Evolutionary conservation across 2,329 filamentous ascomycete species (phyloP).

Genomic region (Cryphonectria carpinicola): DNA sequence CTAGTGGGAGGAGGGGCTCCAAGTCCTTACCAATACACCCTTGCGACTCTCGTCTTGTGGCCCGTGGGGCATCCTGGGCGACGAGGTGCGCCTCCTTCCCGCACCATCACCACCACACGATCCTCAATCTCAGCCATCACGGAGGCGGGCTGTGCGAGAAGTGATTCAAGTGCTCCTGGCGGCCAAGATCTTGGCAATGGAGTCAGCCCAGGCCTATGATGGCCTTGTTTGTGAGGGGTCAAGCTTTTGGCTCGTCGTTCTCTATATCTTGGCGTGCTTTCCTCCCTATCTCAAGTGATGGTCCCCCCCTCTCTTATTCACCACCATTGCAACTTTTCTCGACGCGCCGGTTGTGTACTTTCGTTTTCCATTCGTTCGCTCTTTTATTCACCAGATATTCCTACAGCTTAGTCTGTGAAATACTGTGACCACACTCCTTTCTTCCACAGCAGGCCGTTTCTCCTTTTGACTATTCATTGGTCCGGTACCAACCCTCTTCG

Average conservation of each 20-base stretch:
- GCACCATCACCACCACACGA: conserved; percentile 17
- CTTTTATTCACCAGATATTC: conserved; percentile 20
- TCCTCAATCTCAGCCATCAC: conserved; percentile 12
- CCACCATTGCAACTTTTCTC: conserved; percentile 19
- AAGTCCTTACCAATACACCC: conserved; percentile 4
- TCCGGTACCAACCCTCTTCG: conserved; percentile 27
- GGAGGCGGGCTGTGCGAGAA: not conserved
- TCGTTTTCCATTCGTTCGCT: conserved; percentile 21
- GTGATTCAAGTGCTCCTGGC: conserved; percentile 11
- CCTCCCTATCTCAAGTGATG: conserved; percentile 3
- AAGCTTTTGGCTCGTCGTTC: conserved; percentile 15
- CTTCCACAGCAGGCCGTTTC: conserved; percentile 11
- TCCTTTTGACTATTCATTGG: conserved; percentile 8
- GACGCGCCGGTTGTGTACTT: conserved; percentile 25
- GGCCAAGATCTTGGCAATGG: conserved; percentile 25
- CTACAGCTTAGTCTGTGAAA: conserved; percentile 13
- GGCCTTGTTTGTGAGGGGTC: conserved; percentile 18
- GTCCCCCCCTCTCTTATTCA: conserved; percentile 12
- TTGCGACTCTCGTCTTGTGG: conserved; percentile 19
- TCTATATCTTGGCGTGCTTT: conserved; percentile 19
- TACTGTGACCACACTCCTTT: conserved; percentile 26
- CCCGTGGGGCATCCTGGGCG: conserved; percentile 19
- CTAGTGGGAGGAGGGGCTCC: not conserved
- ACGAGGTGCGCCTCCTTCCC: conserved; percentile 21
- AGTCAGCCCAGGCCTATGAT: conserved; percentile 16